Conservation (phyloP, 352 stramenopile species). For the Albugo laibachii region DNA sequence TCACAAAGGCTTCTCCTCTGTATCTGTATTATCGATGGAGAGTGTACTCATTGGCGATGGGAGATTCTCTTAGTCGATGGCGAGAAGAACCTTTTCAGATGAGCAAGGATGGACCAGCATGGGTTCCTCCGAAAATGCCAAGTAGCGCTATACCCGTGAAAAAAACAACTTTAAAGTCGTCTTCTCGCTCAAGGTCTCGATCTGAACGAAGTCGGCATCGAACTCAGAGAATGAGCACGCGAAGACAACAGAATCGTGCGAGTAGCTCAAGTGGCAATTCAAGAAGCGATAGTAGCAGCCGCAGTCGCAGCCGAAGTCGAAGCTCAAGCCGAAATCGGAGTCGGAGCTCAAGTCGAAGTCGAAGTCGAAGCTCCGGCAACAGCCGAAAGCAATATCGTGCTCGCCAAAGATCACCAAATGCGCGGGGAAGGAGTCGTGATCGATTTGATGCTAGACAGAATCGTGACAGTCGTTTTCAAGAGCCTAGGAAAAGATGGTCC, state of each 20-base stretch:
- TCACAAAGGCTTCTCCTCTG: slow-evolving; percentile 11
- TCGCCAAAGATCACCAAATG: not conserved
- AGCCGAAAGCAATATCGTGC: not conserved
- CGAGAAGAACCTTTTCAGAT: slow-evolving; percentile 39
- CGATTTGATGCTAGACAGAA: not conserved
- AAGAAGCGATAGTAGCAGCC: slow-evolving; percentile 1
- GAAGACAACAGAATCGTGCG: not conserved
- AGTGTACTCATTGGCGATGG: slow-evolving; percentile 52
- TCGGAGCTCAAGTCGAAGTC: slow-evolving; percentile 4
- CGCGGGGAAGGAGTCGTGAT: not conserved
- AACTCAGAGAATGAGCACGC: not conserved
- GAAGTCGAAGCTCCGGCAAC: slow-evolving; percentile 18
- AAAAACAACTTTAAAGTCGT: not conserved
- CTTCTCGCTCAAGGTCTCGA: slow-evolving; percentile 8
- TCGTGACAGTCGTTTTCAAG: not conserved
- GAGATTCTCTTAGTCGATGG: slow-evolving; percentile 26
- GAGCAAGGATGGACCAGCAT: slow-evolving; percentile 26
- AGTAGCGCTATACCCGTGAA: slow-evolving; percentile 3
- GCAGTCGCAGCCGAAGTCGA: slow-evolving; percentile 2
- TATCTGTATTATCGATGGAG: slow-evolving; percentile 54
- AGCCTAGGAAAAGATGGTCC: no score
- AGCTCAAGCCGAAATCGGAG: slow-evolving; percentile 3
- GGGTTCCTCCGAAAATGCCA: slow-evolving; percentile 27
- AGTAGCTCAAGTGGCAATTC: no score
- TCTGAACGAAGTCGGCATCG: not conserved